A percentile compares a stretch with the other conserved stretches of the same genome.
phyloP scores from a whole-genome alignment of 108 stramenopile genomes.

The Fragilariopsis cylindrus region DNA sequence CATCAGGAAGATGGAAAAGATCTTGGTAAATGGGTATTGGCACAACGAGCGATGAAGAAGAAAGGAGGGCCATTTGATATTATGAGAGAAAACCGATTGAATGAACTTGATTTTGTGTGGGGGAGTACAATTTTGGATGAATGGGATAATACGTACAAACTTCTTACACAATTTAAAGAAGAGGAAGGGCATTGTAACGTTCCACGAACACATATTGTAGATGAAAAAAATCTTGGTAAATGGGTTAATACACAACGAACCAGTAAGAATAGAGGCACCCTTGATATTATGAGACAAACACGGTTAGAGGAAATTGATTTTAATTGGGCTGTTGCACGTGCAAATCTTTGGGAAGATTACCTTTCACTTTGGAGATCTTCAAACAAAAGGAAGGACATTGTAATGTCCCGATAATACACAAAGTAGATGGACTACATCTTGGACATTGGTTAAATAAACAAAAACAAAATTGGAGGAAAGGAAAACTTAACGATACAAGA shows the following conservation, averaged over 20 bases:
- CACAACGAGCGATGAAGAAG: not conserved
- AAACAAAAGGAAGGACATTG: slow-evolving; percentile 16
- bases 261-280: too few species aligned
- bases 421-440: not conserved
- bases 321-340: too few species aligned
- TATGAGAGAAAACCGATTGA: not conserved
- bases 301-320: too few species aligned
- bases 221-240: not conserved
- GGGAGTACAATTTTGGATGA: not conserved
- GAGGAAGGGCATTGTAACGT: slow-evolving; percentile 8
- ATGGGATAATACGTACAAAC: not conserved
- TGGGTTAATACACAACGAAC: not conserved
- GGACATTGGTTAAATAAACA: not conserved
- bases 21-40: slow-evolving; percentile 2
- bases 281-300: too few species aligned
- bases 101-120: slow-evolving; percentile 3
- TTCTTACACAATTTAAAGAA: slow-evolving; percentile 1
- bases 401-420: slow-evolving; percentile 5
- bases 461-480: not conserved
- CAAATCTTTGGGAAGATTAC: too few species aligned
- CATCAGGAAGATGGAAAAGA: too few species aligned
- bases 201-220: not conserved
- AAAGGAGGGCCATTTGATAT: not conserved
- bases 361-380: not conserved
- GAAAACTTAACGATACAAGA: not conserved